Conservation (phyloP, 1,284 basidiomycete genomes). For the Pterulicium gracile region DNA sequence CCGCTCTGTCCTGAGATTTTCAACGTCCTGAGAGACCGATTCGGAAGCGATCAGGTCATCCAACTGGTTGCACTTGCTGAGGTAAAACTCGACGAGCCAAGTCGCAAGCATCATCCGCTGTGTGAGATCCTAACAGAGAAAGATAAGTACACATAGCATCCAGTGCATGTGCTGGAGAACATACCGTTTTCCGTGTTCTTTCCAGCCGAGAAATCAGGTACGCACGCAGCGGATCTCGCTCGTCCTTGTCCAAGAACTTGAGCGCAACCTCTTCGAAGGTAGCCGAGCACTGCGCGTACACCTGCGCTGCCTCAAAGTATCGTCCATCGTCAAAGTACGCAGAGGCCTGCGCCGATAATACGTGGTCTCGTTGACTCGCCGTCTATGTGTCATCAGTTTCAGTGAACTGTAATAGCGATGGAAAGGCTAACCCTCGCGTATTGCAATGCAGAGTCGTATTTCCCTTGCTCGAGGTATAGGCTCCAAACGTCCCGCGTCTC, state of each 20-base stretch:
- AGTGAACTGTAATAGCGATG: slow-evolving; percentile 1
- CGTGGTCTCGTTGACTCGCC: slow-evolving; percentile 73
- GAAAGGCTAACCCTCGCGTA: slow-evolving; percentile 63
- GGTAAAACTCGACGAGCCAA: slow-evolving; percentile 96
- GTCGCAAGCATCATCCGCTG: slow-evolving; percentile 98
- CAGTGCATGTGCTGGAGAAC: slow-evolving; percentile 14
- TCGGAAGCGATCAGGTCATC: slow-evolving; percentile 86
- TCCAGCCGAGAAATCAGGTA: slow-evolving; percentile 88
- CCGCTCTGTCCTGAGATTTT: slow-evolving; percentile 77
- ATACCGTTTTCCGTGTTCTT: slow-evolving; percentile 65
- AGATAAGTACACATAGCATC: not conserved
- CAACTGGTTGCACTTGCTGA: slow-evolving; percentile 92
- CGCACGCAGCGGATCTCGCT: slow-evolving; percentile 87
- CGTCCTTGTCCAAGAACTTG: slow-evolving; percentile 82
- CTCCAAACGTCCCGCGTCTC: slow-evolving; percentile 96
- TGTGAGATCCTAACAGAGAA: slow-evolving; percentile 61
- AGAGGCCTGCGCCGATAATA: slow-evolving; percentile 81
- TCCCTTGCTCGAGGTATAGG: slow-evolving; percentile 73
- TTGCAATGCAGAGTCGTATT: slow-evolving; percentile 69
- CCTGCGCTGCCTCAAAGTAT: slow-evolving; percentile 88
- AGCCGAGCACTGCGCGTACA: slow-evolving; percentile 81
- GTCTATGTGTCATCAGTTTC: slow-evolving; percentile 35
- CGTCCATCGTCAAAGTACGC: slow-evolving; percentile 74
- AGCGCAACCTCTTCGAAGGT: slow-evolving; percentile 91
- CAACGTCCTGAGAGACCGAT: slow-evolving; percentile 75